These are phyloP conservation scores for Taphrina sp. DNA, from an alignment of 1,139 yeast species.

Conservation along the genomic window DNA sequence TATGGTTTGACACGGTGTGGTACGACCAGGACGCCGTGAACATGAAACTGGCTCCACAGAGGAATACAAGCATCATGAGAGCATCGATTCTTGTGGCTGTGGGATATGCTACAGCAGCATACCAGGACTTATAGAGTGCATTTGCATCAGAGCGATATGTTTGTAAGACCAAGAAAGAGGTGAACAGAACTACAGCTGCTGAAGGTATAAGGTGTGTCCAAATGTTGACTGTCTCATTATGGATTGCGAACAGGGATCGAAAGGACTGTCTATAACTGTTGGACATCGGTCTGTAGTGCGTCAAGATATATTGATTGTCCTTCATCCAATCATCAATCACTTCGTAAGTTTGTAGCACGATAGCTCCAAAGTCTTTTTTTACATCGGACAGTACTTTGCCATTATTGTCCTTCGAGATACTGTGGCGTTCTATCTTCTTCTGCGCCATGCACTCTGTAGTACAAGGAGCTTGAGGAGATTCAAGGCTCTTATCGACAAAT, in stretches of 20 bases:
- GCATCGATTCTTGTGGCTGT: constrained; percentile 46
- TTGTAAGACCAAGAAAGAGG: constrained; percentile 39
- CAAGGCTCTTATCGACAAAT: no score
- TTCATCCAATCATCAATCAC: constrained; percentile 79
- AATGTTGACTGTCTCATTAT: constrained; percentile 80
- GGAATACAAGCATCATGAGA: constrained; percentile 49
- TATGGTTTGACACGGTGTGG: constrained; percentile 77
- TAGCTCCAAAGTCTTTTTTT: no score
- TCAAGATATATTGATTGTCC: constrained; percentile 72
- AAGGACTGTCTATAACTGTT: constrained; percentile 54
- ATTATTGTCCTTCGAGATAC: no score
- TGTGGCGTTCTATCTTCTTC: no score
- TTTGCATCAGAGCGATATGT: constrained; percentile 3
- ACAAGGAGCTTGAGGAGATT: no score
- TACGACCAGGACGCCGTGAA: constrained; percentile 71
- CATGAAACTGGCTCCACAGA: constrained; percentile 58
- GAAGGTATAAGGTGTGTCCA: constrained; percentile 76
- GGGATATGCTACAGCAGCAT: background rate
- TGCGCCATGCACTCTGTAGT: no score
- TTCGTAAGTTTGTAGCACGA: no score
- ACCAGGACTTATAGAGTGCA: background rate
- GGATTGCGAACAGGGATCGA: constrained; percentile 62
- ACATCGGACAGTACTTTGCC: no score
- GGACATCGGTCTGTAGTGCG: constrained; percentile 76
- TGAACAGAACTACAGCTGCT: no score